Percentiles rank a stretch among this genome's conserved stretches.
Evolutionary conservation across 2,329 filamentous ascomycete species (phyloP).

Genomic region (Ophiostoma ulmi): DNA sequence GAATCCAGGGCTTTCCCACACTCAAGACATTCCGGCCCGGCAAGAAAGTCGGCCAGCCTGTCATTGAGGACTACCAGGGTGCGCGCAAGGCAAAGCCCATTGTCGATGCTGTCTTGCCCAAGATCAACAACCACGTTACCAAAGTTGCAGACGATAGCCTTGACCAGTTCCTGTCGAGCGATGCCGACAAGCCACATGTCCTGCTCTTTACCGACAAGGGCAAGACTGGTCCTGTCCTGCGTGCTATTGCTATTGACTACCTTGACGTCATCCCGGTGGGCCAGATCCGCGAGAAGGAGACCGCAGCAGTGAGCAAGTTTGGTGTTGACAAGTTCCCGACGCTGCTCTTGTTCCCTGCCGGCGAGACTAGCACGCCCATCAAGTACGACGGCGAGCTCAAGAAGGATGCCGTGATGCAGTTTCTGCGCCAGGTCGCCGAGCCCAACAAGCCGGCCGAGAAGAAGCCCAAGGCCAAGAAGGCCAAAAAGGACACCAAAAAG

Average conservation of each 20-base stretch:
- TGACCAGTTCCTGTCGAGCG: slow-evolving; percentile 64
- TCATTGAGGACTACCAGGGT: slow-evolving; percentile 87
- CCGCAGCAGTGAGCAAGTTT: slow-evolving; percentile 64
- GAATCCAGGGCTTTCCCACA: slow-evolving; percentile 90
- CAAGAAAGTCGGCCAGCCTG: slow-evolving; percentile 66
- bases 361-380: slow-evolving; percentile 62
- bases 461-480: slow-evolving; percentile 33
- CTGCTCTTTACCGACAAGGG: slow-evolving; percentile 94
- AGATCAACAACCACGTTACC: slow-evolving; percentile 89
- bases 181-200: slow-evolving; percentile 72
- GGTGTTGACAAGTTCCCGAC: slow-evolving; percentile 73
- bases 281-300: slow-evolving; percentile 79
- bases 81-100: slow-evolving; percentile 78
- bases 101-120: slow-evolving; percentile 74
- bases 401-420: slow-evolving; percentile 74
- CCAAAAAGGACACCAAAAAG: slow-evolving; percentile 33
- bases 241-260: slow-evolving; percentile 55
- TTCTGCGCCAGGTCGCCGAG: slow-evolving; percentile 70
- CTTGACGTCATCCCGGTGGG: slow-evolving; percentile 59
- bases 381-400: slow-evolving; percentile 79
- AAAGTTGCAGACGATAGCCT: slow-evolving; percentile 73
- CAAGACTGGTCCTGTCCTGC: slow-evolving; percentile 53
- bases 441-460: slow-evolving; percentile 68
- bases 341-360: slow-evolving; percentile 71
- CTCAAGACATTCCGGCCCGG: slow-evolving; percentile 87